Base-by-base conservation (phyloP, 352 stramenopile species). In the Lagenidium giganteum region DNA sequence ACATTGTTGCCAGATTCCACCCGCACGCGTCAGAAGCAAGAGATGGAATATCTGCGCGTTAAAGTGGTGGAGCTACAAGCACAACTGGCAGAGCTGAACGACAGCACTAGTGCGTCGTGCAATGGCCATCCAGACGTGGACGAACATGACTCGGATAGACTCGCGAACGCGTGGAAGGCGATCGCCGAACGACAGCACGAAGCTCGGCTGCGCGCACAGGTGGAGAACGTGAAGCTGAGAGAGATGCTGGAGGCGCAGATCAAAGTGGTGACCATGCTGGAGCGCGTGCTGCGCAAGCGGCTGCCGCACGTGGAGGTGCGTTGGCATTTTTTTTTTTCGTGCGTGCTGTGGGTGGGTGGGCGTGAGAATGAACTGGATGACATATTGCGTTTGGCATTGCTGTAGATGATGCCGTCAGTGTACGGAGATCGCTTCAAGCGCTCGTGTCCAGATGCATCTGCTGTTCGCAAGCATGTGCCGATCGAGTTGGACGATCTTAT, bases 21-120 rank as follows among this genome's bases (percentile, higher is more conserved):
- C 12, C 62, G 69, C 18, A 63, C 58, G 51, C 57, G 67, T 20
- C 69, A 76, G 48, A 75, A 82, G 40, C 51, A 75, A 35, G 72
- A 85, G 53, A 44, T 85, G 12, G 50, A 41, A 24, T 82, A 79
- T 38, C 55, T 85, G 11, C 61, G 69, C 8, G 16, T 51, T 11
- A 70, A 71, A 42, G 72, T 80, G 18, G 42, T 55, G 13, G 52
- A 61, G 18, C 47, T 83, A 20, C 67, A 83, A 37, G 16, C 43
- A 12, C 42, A 80, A 39, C 52, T 83, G 30, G 33, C 4, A 24
- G 42, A 36, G 5, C 28, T 46, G 24, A 41, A 49, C 38, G 23
- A 42, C 3, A 36, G 27, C 18, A 16, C 33, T 9, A 29, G 16
- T 14, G 13, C 31, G 2, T 31, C 12, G n/a, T 24, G 24, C n/a